Conservation (phyloP, 768 basidiomycete species). For the Suillus decipiens region DNA sequence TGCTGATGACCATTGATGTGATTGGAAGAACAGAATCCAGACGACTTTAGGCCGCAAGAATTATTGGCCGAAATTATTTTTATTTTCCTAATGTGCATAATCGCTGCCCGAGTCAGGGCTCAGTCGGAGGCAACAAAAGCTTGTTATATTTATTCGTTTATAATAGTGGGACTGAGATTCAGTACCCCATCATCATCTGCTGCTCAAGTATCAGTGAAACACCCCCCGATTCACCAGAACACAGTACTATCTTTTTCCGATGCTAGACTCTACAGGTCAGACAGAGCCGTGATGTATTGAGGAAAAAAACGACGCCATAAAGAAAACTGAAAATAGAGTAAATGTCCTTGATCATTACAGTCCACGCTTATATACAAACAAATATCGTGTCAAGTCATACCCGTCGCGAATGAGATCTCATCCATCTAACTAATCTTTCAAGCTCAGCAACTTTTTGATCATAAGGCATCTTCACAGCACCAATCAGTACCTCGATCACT, state of each 20-base stretch:
- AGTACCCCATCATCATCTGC: constrained; percentile 46
- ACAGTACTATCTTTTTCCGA: constrained; percentile 39
- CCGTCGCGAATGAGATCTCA: background rate
- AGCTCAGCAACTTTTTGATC: background rate
- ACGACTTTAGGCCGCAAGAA: background rate
- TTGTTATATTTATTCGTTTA: constrained; percentile 44
- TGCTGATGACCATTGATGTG: constrained; percentile 54
- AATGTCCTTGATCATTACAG: background rate
- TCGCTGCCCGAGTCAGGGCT: constrained; percentile 46
- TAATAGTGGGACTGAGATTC: constrained; percentile 39
- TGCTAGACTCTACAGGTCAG: constrained; percentile 40
- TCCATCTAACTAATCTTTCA: background rate
- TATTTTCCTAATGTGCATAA: constrained; percentile 14
- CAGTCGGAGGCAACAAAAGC: constrained; percentile 60
- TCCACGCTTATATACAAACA: background rate
- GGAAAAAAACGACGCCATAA: background rate
- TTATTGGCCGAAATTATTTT: background rate
- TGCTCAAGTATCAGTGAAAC: constrained; percentile 21
- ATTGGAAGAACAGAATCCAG: background rate
- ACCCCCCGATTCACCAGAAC: constrained; percentile 43
- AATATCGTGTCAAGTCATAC: background rate
- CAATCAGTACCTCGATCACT: background rate
- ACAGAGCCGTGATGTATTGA: constrained; percentile 32
- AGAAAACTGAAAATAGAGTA: background rate
- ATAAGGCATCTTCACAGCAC: constrained; percentile 1